Conservation (phyloP, 495 filamentous ascomycete species). For the Aspergillus funiculosus region DNA sequence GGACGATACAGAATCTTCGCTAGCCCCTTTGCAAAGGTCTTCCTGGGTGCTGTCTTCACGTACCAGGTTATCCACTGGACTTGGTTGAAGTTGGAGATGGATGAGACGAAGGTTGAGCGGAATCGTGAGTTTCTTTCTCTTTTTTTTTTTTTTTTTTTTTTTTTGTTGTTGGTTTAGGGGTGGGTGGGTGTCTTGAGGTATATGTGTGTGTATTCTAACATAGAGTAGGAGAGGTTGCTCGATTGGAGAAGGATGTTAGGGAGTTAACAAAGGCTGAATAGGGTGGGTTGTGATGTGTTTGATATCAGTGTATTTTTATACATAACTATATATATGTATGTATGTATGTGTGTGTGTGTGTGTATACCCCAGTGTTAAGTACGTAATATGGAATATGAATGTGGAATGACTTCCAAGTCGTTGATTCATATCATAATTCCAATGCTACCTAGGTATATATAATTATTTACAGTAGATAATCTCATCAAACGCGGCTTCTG, state of each 20-base stretch:
- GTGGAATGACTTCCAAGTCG: too few relatives aligned
- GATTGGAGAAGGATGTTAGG: constrained; percentile 38
- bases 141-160: neutral
- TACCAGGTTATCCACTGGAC: constrained; percentile 82
- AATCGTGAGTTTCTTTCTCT: constrained; percentile 35
- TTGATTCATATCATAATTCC: too few relatives aligned
- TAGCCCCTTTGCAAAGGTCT: constrained; percentile 75
- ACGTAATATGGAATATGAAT: too few relatives aligned
- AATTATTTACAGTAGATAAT: too few relatives aligned
- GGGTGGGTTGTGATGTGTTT: constrained; percentile 8
- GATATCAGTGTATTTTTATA: neutral
- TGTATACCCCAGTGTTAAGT: constrained; percentile 3
- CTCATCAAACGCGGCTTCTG: too few relatives aligned
- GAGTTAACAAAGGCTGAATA: constrained; percentile 34
- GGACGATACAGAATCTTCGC: constrained; percentile 74
- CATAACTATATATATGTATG: constrained; percentile 16
- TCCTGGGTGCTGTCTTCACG: constrained; percentile 78
- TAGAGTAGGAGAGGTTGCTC: constrained; percentile 36
- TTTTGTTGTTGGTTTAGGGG: neutral
- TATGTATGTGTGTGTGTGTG: neutral
- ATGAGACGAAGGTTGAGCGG: constrained; percentile 61
- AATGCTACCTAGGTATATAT: too few relatives aligned
- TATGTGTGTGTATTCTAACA: too few relatives aligned
- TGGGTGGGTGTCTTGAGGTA: too few relatives aligned
- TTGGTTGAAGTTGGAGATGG: constrained; percentile 81